These are phyloP conservation scores for Botryotinia convoluta DNA, from an alignment of 2,329 filamentous ascomycete genomes.

Conservation along the genomic window DNA sequence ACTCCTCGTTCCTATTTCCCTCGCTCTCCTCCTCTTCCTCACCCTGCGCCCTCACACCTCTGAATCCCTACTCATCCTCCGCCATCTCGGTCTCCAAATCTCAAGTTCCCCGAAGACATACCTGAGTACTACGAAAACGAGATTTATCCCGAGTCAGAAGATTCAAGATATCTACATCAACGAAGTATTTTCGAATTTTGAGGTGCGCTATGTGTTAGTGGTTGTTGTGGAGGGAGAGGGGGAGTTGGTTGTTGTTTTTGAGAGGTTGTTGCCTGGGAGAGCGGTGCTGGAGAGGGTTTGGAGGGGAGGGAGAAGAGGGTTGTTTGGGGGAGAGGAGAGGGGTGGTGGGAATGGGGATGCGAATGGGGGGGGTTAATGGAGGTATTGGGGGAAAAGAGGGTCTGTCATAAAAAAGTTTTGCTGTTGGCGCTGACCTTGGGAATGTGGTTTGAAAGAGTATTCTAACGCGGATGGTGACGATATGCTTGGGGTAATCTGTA, in stretches of 20 bases:
- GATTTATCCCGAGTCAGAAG: constrained; percentile 85
- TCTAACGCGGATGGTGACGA: not conserved
- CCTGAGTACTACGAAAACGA: constrained; percentile 58
- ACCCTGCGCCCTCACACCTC: constrained; percentile 54
- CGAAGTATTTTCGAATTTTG: constrained; percentile 90
- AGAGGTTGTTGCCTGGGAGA: constrained; percentile 69
- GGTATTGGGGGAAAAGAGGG: constrained; percentile 10
- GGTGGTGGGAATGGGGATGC: constrained; percentile 28
- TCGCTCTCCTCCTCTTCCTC: constrained; percentile 45
- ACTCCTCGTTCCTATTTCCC: constrained; percentile 42
- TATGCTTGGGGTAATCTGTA: not conserved
- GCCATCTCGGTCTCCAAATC: constrained; percentile 88
- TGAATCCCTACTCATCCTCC: constrained; percentile 84
- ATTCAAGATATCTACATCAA: constrained; percentile 94
- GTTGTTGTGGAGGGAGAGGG: constrained; percentile 88
- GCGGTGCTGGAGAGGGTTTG: constrained; percentile 83
- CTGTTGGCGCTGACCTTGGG: not conserved
- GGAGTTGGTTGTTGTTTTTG: constrained; percentile 93
- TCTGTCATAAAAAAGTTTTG: not conserved
- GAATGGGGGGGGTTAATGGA: constrained; percentile 17
- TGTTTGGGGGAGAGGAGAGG: constrained; percentile 64
- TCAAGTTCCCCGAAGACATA: constrained; percentile 68
- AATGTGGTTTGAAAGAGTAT: too few relatives aligned
- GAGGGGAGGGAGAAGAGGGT: constrained; percentile 77
- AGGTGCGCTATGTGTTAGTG: constrained; percentile 83